Evolutionary conservation across 257 asterid species (phyloP), one percentile per base, ranked within the genome.

Genomic region (Orobanche coerulescens): DNA sequence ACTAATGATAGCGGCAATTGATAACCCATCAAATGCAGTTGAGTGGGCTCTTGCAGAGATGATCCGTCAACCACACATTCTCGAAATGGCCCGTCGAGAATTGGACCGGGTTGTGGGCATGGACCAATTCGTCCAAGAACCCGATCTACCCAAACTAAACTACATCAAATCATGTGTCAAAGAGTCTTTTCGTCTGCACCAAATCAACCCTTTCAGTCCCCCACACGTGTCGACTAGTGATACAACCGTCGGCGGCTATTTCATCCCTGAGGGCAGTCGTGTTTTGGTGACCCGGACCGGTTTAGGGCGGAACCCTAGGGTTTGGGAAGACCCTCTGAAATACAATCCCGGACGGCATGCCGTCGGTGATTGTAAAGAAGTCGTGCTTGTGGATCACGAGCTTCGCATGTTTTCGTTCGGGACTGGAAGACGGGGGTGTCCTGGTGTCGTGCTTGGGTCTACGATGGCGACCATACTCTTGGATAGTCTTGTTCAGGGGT

Each of bases 371-470:
- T 6, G 4, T 6, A 37, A 22, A 15, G 54, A 44, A 2, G 69
- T 69, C 0, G 54, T 0, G 37, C 70, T 77, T 1, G 18, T 4
- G 2, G 75, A 73, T 34, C 43, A 18, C 2, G 53, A 77, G 0
- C 1, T 77, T 44, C 18, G 5, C 2, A 10, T 71, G 48, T 20
- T 77, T 0, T 66, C 79, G 0, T 77, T 77, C 4, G 25, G 82
- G 34, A 54, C 34, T 0, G 77, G 82, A 10, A 70, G 77, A n/a
- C 72, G 82, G 37, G 82, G 79, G 0, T 77, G 72, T 16, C 67
- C 73, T 0, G 67, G 60, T 0, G 4, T 50, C 9, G 7, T 39
- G 47, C 78, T 73, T 0, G 74, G 78, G 5, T 54, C 78, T 0
- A 67, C 73, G 9, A 28, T 73, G 31, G 19, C 59, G 4, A 28